Conservation (phyloP, 2,329 filamentous ascomycete species). For the Diaporthe destruens region DNA sequence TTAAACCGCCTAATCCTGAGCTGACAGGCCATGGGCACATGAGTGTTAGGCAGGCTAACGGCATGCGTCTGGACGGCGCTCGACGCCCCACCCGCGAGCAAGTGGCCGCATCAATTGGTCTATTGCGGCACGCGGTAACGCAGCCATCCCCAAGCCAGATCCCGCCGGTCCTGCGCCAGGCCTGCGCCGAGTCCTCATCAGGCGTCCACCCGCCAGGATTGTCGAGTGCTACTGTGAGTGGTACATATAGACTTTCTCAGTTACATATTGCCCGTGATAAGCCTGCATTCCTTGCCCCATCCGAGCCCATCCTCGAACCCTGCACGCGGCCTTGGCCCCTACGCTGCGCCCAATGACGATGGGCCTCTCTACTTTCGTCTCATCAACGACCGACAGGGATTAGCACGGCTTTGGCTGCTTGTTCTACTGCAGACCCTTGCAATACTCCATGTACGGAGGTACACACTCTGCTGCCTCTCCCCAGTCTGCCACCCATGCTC, state of each 20-base stretch:
- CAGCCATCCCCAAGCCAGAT: neutral
- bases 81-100: constrained; percentile 17
- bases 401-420: neutral
- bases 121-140: neutral
- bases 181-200: constrained; percentile 21
- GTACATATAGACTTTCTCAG: too few species aligned
- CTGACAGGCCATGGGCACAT: neutral
- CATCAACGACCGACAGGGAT: constrained; percentile 12
- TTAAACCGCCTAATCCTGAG: neutral
- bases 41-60: constrained; percentile 11
- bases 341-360: constrained; percentile 7
- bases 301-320: constrained; percentile 13
- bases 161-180: constrained; percentile 28
- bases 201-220: neutral
- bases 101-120: neutral
- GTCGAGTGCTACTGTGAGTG: too few species aligned
- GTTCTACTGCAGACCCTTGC: neutral
- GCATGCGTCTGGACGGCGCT: neutral
- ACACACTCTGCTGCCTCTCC: neutral
- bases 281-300: constrained; percentile 6
- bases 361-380: neutral
- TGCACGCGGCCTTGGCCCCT: constrained; percentile 24
- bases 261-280: constrained; percentile 10
- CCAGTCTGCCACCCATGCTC: neutral
- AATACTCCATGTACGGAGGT: neutral